phyloP scores from a whole-genome alignment of 192 early-diverging fungal genomes.

The Rhizophagus sp. region DNA sequence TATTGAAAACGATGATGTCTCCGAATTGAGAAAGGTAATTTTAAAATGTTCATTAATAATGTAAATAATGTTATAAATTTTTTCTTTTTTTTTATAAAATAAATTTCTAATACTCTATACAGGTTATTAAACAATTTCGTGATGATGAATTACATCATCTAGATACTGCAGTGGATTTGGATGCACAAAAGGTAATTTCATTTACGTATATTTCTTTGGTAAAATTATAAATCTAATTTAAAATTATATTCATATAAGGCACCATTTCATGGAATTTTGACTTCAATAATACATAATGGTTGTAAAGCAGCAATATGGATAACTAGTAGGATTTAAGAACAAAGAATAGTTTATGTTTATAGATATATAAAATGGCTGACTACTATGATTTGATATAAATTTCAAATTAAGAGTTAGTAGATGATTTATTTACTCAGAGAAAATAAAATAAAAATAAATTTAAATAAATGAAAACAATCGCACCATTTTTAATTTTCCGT shows the following conservation, averaged over 20 bases:
- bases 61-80: not conserved
- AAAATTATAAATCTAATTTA: not conserved
- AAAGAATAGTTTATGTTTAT: too few relatives aligned
- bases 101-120: not conserved
- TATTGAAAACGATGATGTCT: conserved; percentile 65
- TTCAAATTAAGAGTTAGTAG: too few relatives aligned
- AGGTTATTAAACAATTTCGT: conserved; percentile 81
- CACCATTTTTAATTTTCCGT: too few relatives aligned
- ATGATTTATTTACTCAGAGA: too few relatives aligned
- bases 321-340: conserved; percentile 69
- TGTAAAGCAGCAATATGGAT: conserved; percentile 94
- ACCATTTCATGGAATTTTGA: conserved; percentile 72
- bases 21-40: conserved; percentile 58
- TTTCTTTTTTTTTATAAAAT: not conserved
- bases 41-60: not conserved
- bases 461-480: too few relatives aligned
- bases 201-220: not conserved
- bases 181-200: conserved; percentile 63
- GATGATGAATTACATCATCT: conserved; percentile 97
- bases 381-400: too few relatives aligned
- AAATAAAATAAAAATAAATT: too few relatives aligned
- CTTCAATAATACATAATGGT: conserved; percentile 78
- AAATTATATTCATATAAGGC: conserved; percentile 50
- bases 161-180: conserved; percentile 85
- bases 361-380: too few relatives aligned